Percentiles rank a stretch among this genome's conserved stretches.
Evolutionary conservation across 495 filamentous ascomycete species (phyloP).

Genomic region (Immersiella caudata): DNA sequence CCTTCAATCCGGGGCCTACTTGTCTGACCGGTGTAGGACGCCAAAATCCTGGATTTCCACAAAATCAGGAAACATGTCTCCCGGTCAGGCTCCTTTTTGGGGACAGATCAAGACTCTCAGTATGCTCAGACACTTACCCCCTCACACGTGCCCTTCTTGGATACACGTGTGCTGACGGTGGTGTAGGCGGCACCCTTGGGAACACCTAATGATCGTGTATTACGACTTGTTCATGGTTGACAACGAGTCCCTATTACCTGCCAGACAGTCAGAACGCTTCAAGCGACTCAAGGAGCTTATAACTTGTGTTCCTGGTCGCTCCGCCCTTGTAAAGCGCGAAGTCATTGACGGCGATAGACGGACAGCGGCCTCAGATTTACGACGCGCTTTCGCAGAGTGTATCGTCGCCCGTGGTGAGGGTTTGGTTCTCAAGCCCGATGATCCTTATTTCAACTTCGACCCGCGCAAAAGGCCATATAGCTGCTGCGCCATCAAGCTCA

Average conservation of each 20-base stretch:
- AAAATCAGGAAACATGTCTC: constrained; percentile 80
- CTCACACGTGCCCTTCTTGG: not conserved
- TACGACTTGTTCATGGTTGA: constrained; percentile 78
- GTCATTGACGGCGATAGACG: constrained; percentile 62
- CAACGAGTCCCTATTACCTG: constrained; percentile 62
- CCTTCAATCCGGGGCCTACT: not conserved
- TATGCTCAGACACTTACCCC: constrained; percentile 39
- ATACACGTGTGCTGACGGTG: constrained; percentile 1
- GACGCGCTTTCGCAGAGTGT: constrained; percentile 64
- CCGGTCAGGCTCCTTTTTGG: constrained; percentile 71
- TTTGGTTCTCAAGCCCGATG: constrained; percentile 77
- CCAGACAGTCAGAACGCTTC: constrained; percentile 63
- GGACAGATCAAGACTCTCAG: constrained; percentile 70
- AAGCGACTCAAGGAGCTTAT: constrained; percentile 61
- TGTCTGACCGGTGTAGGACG: constrained; percentile 34
- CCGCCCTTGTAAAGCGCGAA: constrained; percentile 62
- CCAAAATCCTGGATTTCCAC: constrained; percentile 68
- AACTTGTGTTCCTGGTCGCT: constrained; percentile 56
- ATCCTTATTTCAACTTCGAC: constrained; percentile 70
- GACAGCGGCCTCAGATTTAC: constrained; percentile 53
- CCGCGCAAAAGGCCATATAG: constrained; percentile 37
- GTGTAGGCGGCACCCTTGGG: constrained; percentile 61
- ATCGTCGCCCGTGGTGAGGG: constrained; percentile 72
- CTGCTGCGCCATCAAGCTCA: constrained; percentile 76
- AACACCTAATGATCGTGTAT: constrained; percentile 83